Base-by-base conservation (phyloP, 1,284 basidiomycete species). In the Rhodotorula sp. region DNA sequence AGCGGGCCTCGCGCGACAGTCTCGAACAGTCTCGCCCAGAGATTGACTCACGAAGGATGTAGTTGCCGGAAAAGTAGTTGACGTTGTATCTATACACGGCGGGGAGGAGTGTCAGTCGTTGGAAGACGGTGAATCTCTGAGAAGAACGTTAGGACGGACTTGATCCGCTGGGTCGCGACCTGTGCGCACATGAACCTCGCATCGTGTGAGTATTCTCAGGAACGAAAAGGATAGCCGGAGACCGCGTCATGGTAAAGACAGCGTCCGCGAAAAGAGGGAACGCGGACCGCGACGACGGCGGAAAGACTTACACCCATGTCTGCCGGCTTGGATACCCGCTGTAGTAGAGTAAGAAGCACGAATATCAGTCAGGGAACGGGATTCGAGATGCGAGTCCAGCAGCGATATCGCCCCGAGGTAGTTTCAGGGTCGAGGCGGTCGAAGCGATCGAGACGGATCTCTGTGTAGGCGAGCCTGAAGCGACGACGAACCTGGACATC, bases 401-500 rank as follows among this genome's bases (percentile, higher is more conserved):
- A 12, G 7, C 38, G 23, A 21, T 3, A 16, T 23, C n/a, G 38
- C 68, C 56, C 26, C 63, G 52, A 47, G 38, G 10, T 43, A 10
- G 1, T 43, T 12, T 43, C 38, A 12, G 2, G 38, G 38, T 43
- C 8, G 38, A 43, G 10, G 38, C 38, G 12, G 34, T 38, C 34
- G 34, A 38, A 43, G 38, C 34, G 12, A 43, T 43, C 38, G 38
- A 14, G 38, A 12, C 8, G 38, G 38, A 43, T 1, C 10, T 14
- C 38, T 28, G 28, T 28, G 28, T 28, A 28, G 28, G 2, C 28
- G 28, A 28, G 28, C 28, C 28, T 28, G 28, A 28, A 28, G 28
- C 28, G 59, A 15, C 18, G 26, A 88, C 68, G 48, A n/a, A 70
- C 72, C 69, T 73, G 71, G 56, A 75, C 61, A 31, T 75, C 69